A percentile compares a stretch with the other conserved stretches of the same genome.
These are phyloP conservation scores for Trifolium repens DNA, from an alignment of 306 rosid genomes.

Conservation along the genomic window DNA sequence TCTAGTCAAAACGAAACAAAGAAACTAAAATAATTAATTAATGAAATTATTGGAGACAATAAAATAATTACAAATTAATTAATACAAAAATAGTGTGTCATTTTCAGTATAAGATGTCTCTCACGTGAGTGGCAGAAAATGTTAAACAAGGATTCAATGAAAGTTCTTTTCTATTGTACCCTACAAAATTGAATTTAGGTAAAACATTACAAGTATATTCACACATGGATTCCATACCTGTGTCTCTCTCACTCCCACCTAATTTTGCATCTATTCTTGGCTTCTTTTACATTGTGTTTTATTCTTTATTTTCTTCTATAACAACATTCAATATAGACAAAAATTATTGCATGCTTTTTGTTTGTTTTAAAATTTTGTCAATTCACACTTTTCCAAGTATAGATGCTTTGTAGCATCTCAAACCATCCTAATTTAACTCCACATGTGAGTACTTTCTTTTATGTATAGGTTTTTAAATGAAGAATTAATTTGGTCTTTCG, in stretches of 20 bases:
- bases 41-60: not conserved
- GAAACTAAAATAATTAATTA: not conserved
- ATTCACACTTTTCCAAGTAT: not conserved
- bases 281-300: not conserved
- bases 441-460: not conserved
- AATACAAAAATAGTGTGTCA: not conserved
- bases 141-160: slow-evolving; percentile 45
- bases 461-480: too few species aligned
- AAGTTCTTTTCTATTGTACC: slow-evolving; percentile 17
- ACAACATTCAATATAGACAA: not conserved
- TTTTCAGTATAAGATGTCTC: slow-evolving; percentile 26
- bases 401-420: slow-evolving; percentile 13
- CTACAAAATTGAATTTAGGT: not conserved
- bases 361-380: not conserved
- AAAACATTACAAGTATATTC: not conserved
- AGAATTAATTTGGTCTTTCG: too few species aligned
- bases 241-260: not conserved
- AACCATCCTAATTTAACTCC: not conserved
- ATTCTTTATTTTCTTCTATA: not conserved
- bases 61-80: not conserved
- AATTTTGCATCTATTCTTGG: not conserved
- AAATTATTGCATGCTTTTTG: slow-evolving; percentile 1
- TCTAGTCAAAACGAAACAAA: too few species aligned
- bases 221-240: slow-evolving; percentile 3
- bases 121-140: slow-evolving; percentile 49